phyloP scores from a whole-genome alignment of 2,329 filamentous ascomycete species.

The Penicillium verrucosum region DNA sequence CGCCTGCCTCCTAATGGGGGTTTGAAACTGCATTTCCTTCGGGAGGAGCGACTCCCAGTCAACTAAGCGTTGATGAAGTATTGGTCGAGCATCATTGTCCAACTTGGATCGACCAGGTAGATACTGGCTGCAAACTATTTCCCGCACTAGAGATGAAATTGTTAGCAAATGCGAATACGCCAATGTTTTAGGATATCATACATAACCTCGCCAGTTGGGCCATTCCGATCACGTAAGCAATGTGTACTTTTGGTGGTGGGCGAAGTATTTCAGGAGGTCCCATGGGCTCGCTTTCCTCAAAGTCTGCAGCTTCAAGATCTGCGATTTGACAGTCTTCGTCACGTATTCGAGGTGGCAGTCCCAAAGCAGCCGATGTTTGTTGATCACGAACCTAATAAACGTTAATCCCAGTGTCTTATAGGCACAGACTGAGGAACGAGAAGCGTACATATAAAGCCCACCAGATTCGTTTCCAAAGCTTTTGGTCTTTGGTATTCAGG shows the following conservation, averaged over 20 bases:
- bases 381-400: conserved; percentile 44
- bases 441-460: conserved; percentile 50
- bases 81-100: conserved; percentile 22
- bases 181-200: conserved; percentile 15
- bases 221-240: conserved; percentile 39
- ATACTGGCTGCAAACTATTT: conserved; percentile 41
- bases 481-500: conserved; percentile 30
- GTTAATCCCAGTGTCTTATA: background rate
- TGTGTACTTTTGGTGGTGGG: conserved; percentile 33
- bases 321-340: conserved; percentile 51
- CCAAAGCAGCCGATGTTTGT: conserved; percentile 46
- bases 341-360: conserved; percentile 48
- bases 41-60: conserved; percentile 43
- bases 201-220: conserved; percentile 38
- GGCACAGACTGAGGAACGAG: background rate
- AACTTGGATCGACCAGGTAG: conserved; percentile 25
- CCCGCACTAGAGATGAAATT: conserved; percentile 26
- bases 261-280: conserved; percentile 29
- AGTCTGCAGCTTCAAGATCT: conserved; percentile 38
- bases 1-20: conserved; percentile 27
- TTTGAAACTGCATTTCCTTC: conserved; percentile 32
- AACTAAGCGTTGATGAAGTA: conserved; percentile 33
- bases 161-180: background rate
- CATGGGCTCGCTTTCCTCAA: conserved; percentile 33
- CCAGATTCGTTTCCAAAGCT: conserved; percentile 51